Conservation (phyloP, 208 protist species). For the Wallacemonas rigidus region DNA sequence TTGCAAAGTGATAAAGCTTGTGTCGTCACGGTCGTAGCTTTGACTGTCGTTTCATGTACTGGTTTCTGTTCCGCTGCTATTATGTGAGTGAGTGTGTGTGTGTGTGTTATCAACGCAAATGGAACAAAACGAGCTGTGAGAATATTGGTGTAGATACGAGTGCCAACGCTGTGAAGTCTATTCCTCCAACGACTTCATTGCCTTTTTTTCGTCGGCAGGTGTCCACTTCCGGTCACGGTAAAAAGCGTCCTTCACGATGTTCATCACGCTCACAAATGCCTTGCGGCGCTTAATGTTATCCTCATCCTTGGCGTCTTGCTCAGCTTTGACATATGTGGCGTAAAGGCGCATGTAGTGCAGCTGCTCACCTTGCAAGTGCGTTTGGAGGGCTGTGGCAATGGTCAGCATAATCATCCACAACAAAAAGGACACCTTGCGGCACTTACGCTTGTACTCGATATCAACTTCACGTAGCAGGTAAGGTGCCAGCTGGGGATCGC, state of each 20-base stretch:
- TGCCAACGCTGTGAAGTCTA: neutral
- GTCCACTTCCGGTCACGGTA: constrained; percentile 77
- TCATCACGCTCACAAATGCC: constrained; percentile 79
- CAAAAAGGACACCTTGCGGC: constrained; percentile 84
- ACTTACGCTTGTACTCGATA: constrained; percentile 90
- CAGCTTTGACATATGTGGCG: constrained; percentile 56
- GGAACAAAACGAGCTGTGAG: constrained; percentile 8
- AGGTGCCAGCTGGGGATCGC: constrained; percentile 86
- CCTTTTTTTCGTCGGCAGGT: constrained; percentile 49
- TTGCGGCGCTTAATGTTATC: constrained; percentile 75
- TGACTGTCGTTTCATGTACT: too few relatives aligned
- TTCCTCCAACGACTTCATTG: constrained; percentile 18
- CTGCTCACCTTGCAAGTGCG: constrained; percentile 73
- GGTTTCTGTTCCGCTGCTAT: too few relatives aligned
- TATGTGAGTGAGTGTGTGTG: neutral
- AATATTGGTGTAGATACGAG: neutral
- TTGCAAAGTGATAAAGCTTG: too few relatives aligned
- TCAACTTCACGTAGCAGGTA: constrained; percentile 91
- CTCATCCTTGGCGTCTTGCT: constrained; percentile 81
- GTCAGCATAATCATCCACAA: constrained; percentile 81
- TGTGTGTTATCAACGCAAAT: constrained; percentile 2
- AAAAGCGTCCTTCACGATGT: constrained; percentile 78
- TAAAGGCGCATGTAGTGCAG: constrained; percentile 87
- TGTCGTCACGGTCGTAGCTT: too few relatives aligned
- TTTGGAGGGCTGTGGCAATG: constrained; percentile 61